Percentiles rank a stretch among this genome's conserved stretches.
phyloP scores from a whole-genome alignment of 805 yeast genomes.

The Komagataella mondaviorum region DNA sequence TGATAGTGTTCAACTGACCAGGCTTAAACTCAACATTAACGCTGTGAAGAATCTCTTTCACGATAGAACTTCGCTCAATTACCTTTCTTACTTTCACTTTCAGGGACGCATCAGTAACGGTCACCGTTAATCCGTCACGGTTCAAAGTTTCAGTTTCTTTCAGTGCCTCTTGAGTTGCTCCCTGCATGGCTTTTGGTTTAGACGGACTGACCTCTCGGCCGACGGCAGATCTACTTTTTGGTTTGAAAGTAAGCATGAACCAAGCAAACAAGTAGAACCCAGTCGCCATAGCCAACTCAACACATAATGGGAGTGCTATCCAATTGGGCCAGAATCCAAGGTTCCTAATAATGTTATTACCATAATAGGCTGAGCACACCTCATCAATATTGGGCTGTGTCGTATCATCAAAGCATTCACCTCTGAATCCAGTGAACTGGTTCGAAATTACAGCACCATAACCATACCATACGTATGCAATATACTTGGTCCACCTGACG shows the following conservation, averaged over 20 bases:
- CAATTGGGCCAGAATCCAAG: conserved; percentile 56
- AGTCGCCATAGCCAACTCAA: conserved; percentile 41
- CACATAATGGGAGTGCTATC: conserved; percentile 52
- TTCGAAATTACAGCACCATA: conserved; percentile 58
- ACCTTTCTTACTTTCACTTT: conserved; percentile 8
- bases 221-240: conserved; percentile 33
- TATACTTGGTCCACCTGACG: conserved; percentile 73
- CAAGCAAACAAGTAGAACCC: conserved; percentile 39
- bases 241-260: conserved; percentile 30
- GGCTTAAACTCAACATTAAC: conserved; percentile 39
- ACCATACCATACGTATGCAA: conserved; percentile 67
- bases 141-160: neutral
- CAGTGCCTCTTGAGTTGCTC: neutral
- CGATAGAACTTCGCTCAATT: neutral
- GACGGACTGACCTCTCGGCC: conserved; percentile 19
- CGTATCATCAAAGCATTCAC: conserved; percentile 31
- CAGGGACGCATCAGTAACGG: neutral
- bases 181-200: conserved; percentile 1
- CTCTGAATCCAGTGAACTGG: conserved; percentile 48
- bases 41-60: conserved; percentile 22
- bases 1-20: conserved; percentile 51
- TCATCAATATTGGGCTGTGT: conserved; percentile 14
- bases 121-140: neutral
- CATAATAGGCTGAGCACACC: conserved; percentile 36
- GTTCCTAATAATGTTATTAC: conserved; percentile 34